Evolutionary conservation across 495 filamentous ascomycete species (phyloP), one percentile per base, ranked within the genome.

Genomic region (Tuber borchii): DNA sequence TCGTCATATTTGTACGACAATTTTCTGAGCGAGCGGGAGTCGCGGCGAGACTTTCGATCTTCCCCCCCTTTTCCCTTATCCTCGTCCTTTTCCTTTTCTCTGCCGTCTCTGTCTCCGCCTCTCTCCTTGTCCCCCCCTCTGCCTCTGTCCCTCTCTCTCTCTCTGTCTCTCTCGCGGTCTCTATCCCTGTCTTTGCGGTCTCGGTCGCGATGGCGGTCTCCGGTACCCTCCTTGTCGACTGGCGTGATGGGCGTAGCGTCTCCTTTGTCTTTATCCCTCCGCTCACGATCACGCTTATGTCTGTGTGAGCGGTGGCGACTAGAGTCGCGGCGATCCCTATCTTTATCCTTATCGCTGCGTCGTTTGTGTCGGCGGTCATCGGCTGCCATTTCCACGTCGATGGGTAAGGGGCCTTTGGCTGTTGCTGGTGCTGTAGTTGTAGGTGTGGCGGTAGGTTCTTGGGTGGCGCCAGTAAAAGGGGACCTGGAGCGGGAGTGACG

Each of bases 1-100:
- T 83, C 81, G 68, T 83, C 82, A 31, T 83, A 83, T 72, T 82
- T 83, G 73, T 83, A 83, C 17, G 79, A 82, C 40, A 69, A 56
- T 61, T 77, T 83, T 69, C 81, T 81, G 46, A 76, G 71, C 10
- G 79, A 81, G 40, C 79, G 75, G 34, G 79, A 75, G 65, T 81
- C 79, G 46, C 73, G 80, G 44, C 39, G 69, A 71, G 74, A 45
- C 37, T 77, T 81, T 75, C 74, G 72, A 70, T 80, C 80, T 45
- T 74, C 81, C 45, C 75, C 75, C 37, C n/a, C 43, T 16, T 76
- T 51, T 39, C 74, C 71, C 19, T 80, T 70, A n/a, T 69, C 68
- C 44, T 81, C 76, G n/a, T 70, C 48, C 34, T 73, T 78, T 34
- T 81, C 77, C 37, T 81, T 76, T 26, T 44, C 34, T 26, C 71